phyloP scores from a whole-genome alignment of 2,329 filamentous ascomycete genomes.

The Hysterium pulicare region DNA sequence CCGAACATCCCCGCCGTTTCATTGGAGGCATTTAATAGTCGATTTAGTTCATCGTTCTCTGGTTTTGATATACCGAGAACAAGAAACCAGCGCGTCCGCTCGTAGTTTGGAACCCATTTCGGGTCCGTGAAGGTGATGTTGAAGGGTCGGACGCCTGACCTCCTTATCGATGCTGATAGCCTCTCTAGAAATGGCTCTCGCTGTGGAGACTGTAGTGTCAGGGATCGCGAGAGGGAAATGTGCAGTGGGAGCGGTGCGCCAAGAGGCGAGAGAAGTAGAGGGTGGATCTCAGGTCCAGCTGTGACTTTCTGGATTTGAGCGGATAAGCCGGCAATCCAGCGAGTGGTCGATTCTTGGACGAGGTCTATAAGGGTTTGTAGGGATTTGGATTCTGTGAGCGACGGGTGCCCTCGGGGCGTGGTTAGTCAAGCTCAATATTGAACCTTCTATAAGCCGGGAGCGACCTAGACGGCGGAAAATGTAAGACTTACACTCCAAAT shows the following conservation, averaged over 20 bases:
- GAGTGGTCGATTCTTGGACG: constrained; percentile 14
- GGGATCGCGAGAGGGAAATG: constrained; percentile 81
- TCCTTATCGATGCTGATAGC: constrained; percentile 45
- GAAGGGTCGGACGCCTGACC: constrained; percentile 52
- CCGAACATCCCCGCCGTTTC: constrained; percentile 54
- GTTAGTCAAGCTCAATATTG: constrained; percentile 10
- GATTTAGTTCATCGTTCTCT: constrained; percentile 35
- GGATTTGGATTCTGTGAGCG: constrained; percentile 27
- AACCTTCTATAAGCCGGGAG: constrained; percentile 18
- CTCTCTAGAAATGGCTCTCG: constrained; percentile 64
- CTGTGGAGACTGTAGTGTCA: constrained; percentile 69
- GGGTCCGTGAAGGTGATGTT: constrained; percentile 45
- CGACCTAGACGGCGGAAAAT: background rate
- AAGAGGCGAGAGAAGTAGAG: constrained; percentile 73
- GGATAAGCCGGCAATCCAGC: too few relatives aligned
- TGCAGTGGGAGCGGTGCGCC: constrained; percentile 78
- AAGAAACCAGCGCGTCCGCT: constrained; percentile 75
- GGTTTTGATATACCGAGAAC: constrained; percentile 60
- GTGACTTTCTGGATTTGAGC: too few relatives aligned
- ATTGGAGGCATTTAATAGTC: constrained; percentile 67
- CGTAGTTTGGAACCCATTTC: constrained; percentile 65
- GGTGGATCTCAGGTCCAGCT: constrained; percentile 50
- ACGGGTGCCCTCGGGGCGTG: constrained; percentile 35
- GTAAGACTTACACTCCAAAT: constrained; percentile 77
- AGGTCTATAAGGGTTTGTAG: constrained; percentile 28